Base-by-base conservation (phyloP, 768 basidiomycete genomes). In the Kwoniella sp. region DNA sequence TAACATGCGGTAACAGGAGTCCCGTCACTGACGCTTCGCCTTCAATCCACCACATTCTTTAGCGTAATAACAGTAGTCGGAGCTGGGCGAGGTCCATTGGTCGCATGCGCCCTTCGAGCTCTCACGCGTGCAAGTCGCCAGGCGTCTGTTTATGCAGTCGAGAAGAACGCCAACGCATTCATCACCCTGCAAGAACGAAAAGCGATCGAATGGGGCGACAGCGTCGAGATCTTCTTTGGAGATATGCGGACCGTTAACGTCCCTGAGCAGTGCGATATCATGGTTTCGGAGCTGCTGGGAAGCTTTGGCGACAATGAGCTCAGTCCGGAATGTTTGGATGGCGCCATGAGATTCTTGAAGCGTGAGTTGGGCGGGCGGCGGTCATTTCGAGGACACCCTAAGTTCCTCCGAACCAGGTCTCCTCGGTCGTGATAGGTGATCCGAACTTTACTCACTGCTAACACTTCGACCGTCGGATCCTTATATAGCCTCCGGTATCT, bases 221-320 rank as follows among this genome's bases (percentile, higher is more conserved):
- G 84, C 51, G 93, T 98, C 58, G 82, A 87, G 61, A 84, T 99
- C 38, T 73, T 97, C n/a, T 90, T 89, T 75, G 95, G 95, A 1
- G 96, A 99, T 81, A 98, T 99, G 96, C 85, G 96, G 17, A 83
- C 83, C 28, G 83, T 96, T 50, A 84, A 88, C 9, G 81, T 95
- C 0, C 93, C 95, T 4, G 92, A 96, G 72, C 85, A 86, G 70
- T 93, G 87, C 29, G 96, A 98, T 80, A 92, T 99, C 67, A 83
- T 99, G 63, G 89, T 99, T 74, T 95, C 91, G 82, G 96, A 99
- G 80, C 86, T 99, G 23, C 82, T 99, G 73, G 96, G 96, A 2
- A 94, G 92, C 3, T 98, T 99, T 82, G 96, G 95, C 1, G 96
- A 99, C 81, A 99, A 99, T 66, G 96, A 99, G 79, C 86, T 98